Conservation (phyloP, 306 rosid species). For the Clitoria ternatea region DNA sequence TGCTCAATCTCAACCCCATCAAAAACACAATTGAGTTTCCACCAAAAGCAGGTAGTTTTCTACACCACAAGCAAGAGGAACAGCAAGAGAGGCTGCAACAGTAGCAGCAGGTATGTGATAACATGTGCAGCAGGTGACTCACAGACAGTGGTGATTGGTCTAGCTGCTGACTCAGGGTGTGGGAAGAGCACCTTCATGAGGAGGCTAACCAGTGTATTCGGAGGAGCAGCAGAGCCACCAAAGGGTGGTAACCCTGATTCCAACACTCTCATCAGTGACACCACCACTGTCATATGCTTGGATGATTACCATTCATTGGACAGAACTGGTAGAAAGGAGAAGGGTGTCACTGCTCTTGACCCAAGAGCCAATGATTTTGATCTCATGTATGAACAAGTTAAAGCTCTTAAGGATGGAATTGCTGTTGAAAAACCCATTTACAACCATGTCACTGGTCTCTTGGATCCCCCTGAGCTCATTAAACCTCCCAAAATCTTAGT, state of each 20-base stretch:
- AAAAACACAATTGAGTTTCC: slow-evolving; percentile 56
- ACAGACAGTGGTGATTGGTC: slow-evolving; percentile 90
- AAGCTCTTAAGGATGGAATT: slow-evolving; percentile 71
- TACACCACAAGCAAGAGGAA: slow-evolving; percentile 45
- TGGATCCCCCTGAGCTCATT: slow-evolving; percentile 92
- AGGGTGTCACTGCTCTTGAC: slow-evolving; percentile 96
- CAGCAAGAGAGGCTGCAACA: slow-evolving; percentile 24
- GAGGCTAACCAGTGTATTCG: slow-evolving; percentile 90
- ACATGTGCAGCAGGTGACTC: slow-evolving; percentile 56
- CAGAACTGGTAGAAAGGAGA: slow-evolving; percentile 86
- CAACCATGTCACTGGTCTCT: slow-evolving; percentile 91
- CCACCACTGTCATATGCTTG: slow-evolving; percentile 91
- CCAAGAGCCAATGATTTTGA: slow-evolving; percentile 93
- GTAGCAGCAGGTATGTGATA: slow-evolving; percentile 39
- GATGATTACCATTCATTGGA: slow-evolving; percentile 97
- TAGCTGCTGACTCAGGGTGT: slow-evolving; percentile 97
- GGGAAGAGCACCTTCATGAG: slow-evolving; percentile 99
- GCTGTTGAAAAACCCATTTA: slow-evolving; percentile 85
- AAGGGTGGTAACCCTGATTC: slow-evolving; percentile 96
- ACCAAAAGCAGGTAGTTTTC: slow-evolving; percentile 74
- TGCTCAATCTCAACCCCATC: slow-evolving; percentile 58
- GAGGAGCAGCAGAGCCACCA: slow-evolving; percentile 95
- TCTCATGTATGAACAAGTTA: slow-evolving; percentile 95
- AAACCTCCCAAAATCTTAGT: slow-evolving; percentile 96
- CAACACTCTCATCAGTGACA: slow-evolving; percentile 94